These are phyloP conservation scores for Glomus cerebriforme DNA, from an alignment of 192 early-diverging fungal species.

Conservation along the genomic window DNA sequence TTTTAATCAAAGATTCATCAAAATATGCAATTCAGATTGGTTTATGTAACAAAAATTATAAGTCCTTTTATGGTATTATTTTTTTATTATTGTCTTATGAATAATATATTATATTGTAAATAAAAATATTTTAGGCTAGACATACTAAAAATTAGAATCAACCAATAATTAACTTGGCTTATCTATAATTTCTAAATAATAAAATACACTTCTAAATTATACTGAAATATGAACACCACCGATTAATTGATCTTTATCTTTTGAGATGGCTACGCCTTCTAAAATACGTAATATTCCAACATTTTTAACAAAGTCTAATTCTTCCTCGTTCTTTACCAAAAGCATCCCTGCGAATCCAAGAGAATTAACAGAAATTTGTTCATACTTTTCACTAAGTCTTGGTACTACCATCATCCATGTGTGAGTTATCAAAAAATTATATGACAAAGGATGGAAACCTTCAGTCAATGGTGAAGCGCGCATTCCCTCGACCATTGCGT, in stretches of 20 bases:
- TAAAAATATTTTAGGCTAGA: too few species aligned
- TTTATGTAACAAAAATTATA: too few species aligned
- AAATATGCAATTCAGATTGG: too few species aligned
- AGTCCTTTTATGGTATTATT: too few species aligned
- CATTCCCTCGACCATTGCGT: conserved; percentile 51
- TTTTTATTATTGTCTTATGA: too few species aligned
- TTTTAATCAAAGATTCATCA: too few species aligned
- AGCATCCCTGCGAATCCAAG: conserved; percentile 56
- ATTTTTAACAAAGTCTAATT: conserved; percentile 40
- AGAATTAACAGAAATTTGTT: conserved; percentile 48
- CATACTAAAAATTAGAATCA: too few species aligned
- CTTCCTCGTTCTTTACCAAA: conserved; percentile 44
- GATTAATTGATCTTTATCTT: background rate
- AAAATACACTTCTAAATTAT: background rate
- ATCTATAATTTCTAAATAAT: too few species aligned
- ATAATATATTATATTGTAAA: too few species aligned
- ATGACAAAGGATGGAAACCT: conserved; percentile 36
- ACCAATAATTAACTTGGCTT: too few species aligned
- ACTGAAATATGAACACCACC: background rate
- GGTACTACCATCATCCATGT: conserved; percentile 60
- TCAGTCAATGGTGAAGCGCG: conserved; percentile 4
- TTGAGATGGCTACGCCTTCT: conserved; percentile 37
- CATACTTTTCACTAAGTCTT: conserved; percentile 22
- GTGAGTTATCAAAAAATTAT: conserved; percentile 56
- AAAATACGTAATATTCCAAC: conserved; percentile 36